phyloP scores from a whole-genome alignment of 805 yeast species.

The Metschnikowia peoriensis region DNA sequence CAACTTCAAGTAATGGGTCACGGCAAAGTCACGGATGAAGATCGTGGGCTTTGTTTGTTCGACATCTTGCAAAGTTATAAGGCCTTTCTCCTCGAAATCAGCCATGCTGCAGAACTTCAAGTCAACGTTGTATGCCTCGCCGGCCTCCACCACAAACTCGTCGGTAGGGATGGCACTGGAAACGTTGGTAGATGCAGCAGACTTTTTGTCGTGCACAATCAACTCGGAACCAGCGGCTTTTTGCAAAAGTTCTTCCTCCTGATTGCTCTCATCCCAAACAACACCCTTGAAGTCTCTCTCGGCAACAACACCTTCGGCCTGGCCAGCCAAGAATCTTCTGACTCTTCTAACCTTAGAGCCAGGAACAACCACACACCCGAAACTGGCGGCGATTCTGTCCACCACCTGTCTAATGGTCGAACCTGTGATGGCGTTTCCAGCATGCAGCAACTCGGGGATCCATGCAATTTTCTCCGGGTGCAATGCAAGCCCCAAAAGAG shows the following conservation, averaged over 20 bases:
- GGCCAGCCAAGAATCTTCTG: slow-evolving; percentile 93
- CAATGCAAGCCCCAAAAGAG: slow-evolving; percentile 68
- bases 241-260: slow-evolving; percentile 57
- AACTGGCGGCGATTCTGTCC: slow-evolving; percentile 81
- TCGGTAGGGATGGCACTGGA: slow-evolving; percentile 68
- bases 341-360: slow-evolving; percentile 90
- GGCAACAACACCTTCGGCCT: slow-evolving; percentile 86
- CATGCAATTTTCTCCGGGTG: slow-evolving; percentile 67
- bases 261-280: slow-evolving; percentile 80
- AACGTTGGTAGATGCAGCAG: slow-evolving; percentile 22
- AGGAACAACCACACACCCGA: slow-evolving; percentile 83
- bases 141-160: slow-evolving; percentile 68
- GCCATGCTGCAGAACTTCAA: slow-evolving; percentile 71
- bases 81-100: slow-evolving; percentile 56
- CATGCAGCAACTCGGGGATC: slow-evolving; percentile 24
- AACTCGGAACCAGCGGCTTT: slow-evolving; percentile 23
- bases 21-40: slow-evolving; percentile 84
- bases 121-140: slow-evolving; percentile 86
- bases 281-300: slow-evolving; percentile 94
- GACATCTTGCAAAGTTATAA: slow-evolving; percentile 64
- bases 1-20: slow-evolving; percentile 71
- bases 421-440: slow-evolving; percentile 54
- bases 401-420: slow-evolving; percentile 68
- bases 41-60: slow-evolving; percentile 71
- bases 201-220: slow-evolving; percentile 15